Evolutionary conservation across 1,284 basidiomycete genomes (phyloP), one percentile per base, ranked within the genome.

Genomic region (Trichosporon coremiiforme): DNA sequence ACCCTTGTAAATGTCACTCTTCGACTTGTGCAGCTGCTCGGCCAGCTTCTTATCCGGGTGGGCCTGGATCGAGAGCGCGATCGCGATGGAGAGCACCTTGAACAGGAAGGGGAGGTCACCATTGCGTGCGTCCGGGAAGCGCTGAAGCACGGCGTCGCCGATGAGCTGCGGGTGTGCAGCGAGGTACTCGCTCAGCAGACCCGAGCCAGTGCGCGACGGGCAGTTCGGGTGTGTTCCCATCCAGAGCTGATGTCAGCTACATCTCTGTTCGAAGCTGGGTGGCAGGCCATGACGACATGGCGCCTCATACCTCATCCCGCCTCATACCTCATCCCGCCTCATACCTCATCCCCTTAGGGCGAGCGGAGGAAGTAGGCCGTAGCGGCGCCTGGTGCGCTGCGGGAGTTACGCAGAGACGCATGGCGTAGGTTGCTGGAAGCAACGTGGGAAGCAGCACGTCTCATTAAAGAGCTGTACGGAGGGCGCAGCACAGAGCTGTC

Each of bases 191-290:
- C 89, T 87, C 55, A 94, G 89, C 63, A 77, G 82, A 12, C 84
- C 83, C 29, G 86, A 83, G 3, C 84, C 84, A 29, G 92, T 84
- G 63, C 85, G 87, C 2, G 94, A 95, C 0, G 96, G 96, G 10
- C 94, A 89, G 29, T 88, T 92, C 0, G 93, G 88, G 79, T 99
- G 97, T 0, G 97, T 98, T 17, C 97, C 97, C 96, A 99, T 99
- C 97, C 97, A 99, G 60, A 97, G 85, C 93, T 96, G 71, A 17
- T 7, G 67, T 68, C 31, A 71, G 67, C 20, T 53, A 22, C 20
- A 22, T 2, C 17, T 5, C n/a, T 2, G 15, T 7, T 38, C 13
- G 53, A 29, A 55, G n/a, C 50, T 22, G 29, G 29, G 29, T 33
- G 17, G n/a, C 25, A 9, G 25, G 10, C 15, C 64, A 65, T 65